phyloP scores from a whole-genome alignment of 2,329 filamentous ascomycete species.

The Neofusicoccum kwambonambiense region DNA sequence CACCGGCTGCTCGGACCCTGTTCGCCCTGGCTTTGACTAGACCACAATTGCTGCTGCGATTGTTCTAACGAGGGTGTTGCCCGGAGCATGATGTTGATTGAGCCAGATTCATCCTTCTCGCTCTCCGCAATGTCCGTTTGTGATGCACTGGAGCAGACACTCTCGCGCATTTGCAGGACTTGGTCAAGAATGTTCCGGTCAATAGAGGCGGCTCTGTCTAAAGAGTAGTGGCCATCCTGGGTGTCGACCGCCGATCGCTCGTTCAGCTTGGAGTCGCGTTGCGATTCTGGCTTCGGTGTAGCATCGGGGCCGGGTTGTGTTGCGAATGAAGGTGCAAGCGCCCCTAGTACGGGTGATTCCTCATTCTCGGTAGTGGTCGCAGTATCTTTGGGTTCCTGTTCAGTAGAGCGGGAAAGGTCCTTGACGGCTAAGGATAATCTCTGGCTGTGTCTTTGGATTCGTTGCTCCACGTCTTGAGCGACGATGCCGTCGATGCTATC shows the following conservation, averaged over 20 bases:
- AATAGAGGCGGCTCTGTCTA: not conserved
- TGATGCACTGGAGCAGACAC: constrained; percentile 39
- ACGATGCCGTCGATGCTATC: not conserved
- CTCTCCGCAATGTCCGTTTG: constrained; percentile 24
- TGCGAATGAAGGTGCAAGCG: not conserved
- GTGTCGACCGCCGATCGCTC: not conserved
- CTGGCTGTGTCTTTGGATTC: not conserved
- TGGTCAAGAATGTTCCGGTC: constrained; percentile 40
- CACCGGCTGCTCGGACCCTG: constrained; percentile 9
- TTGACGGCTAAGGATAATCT: not conserved
- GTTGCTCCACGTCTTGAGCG: not conserved
- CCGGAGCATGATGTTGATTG: constrained; percentile 56
- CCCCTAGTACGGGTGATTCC: constrained; percentile 66
- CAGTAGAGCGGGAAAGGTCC: constrained; percentile 29
- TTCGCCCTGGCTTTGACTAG: not conserved
- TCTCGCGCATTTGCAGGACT: constrained; percentile 50
- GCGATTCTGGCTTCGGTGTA: constrained; percentile 3
- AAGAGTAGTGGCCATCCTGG: not conserved
- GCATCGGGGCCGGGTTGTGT: not conserved
- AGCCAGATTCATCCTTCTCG: constrained; percentile 53
- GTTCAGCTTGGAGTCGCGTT: not conserved
- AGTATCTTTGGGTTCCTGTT: constrained; percentile 33
- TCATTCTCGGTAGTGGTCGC: constrained; percentile 45
- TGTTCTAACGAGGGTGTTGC: constrained; percentile 36
- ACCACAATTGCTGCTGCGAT: constrained; percentile 4